Evolutionary conservation across 768 basidiomycete genomes (phyloP).

Genomic region (Hypsizygus marmoreus): DNA sequence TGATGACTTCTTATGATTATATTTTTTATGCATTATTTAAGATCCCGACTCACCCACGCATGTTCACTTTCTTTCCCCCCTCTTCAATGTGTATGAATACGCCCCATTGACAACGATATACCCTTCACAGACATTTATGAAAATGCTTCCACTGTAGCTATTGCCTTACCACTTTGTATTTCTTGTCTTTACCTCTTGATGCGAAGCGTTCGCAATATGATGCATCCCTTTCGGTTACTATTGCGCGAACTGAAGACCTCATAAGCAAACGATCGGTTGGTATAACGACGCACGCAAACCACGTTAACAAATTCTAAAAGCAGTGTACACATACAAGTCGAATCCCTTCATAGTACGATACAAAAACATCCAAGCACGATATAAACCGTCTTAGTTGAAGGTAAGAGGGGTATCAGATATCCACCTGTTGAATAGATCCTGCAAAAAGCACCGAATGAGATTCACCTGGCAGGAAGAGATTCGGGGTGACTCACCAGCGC

Average conservation of each 20-base stretch:
- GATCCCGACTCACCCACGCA: conserved; percentile 2
- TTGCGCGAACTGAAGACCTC: too few species aligned
- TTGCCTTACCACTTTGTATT: conserved; percentile 7
- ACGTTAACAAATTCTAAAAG: too few species aligned
- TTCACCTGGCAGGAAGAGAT: too few species aligned
- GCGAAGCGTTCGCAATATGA: neutral
- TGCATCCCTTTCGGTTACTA: neutral
- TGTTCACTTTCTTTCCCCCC: too few species aligned
- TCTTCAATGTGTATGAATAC: conserved; percentile 8
- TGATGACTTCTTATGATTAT: conserved; percentile 11
- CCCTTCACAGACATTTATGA: conserved; percentile 5
- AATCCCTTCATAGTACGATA: too few species aligned
- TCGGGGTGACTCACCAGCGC: conserved; percentile 58
- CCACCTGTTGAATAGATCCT: conserved; percentile 68
- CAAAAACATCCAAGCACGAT: neutral
- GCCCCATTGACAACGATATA: conserved; percentile 4
- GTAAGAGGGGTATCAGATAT: conserved; percentile 52
- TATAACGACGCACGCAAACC: too few species aligned
- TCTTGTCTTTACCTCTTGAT: conserved; percentile 5
- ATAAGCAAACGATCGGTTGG: too few species aligned
- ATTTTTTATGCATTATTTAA: conserved; percentile 7
- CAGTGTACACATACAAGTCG: too few species aligned
- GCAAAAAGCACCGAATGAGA: conserved; percentile 8
- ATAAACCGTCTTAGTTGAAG: conserved; percentile 6
- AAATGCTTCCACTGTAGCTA: conserved; percentile 9